Conservation (phyloP, 116 monocot genomes). For the Trichopus zeylanicus region DNA sequence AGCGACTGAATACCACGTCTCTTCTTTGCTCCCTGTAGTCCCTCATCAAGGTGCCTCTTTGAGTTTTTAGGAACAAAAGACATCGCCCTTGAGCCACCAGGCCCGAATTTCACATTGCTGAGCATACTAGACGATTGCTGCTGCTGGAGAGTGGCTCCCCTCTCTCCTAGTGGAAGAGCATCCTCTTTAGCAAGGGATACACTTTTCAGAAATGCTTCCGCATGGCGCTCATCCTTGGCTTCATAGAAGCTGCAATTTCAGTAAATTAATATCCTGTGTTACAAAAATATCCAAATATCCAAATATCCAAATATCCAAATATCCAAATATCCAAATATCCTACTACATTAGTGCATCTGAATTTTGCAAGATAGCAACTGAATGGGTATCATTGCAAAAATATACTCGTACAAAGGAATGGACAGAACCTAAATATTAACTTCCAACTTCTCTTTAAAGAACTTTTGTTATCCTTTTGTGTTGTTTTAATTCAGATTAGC, state of each 20-base stretch:
- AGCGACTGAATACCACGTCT: constrained; percentile 60
- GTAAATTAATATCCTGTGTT: background rate
- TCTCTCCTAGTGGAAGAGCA: constrained; percentile 65
- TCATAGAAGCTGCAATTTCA: constrained; percentile 64
- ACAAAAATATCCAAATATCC: background rate
- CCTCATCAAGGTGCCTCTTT: constrained; percentile 25
- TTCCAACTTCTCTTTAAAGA: no score
- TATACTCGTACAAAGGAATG: no score
- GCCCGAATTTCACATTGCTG: constrained; percentile 49
- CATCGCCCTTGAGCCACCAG: constrained; percentile 86
- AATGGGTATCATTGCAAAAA: no score
- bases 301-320: no score
- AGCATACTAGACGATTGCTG: constrained; percentile 4
- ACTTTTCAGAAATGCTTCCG: constrained; percentile 66
- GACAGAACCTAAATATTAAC: no score
- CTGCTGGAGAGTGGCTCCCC: constrained; percentile 30
- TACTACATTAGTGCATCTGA: no score
- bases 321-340: no score
- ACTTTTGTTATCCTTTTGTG: no score
- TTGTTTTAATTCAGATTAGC: no score
- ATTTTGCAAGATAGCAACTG: no score
- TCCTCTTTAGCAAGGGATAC: constrained; percentile 72
- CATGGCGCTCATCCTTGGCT: constrained; percentile 93
- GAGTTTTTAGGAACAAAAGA: constrained; percentile 53
- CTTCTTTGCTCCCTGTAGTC: constrained; percentile 25